These are phyloP conservation scores for Trichocladium uniseriatum DNA, from an alignment of 495 filamentous ascomycete genomes.

Conservation along the genomic window DNA sequence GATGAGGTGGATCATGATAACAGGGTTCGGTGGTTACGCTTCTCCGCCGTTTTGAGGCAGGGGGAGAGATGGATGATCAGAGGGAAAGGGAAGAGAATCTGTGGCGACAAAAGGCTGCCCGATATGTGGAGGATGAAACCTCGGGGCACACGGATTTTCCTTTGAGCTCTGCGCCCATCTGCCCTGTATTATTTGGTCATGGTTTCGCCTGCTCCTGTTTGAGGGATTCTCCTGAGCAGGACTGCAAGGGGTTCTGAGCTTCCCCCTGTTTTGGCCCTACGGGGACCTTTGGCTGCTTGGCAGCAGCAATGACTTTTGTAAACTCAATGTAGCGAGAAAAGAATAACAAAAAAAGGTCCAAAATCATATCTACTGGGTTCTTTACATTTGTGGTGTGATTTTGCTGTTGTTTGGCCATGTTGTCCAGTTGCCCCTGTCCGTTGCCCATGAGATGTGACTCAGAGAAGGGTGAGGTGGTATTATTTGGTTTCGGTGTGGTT, in stretches of 20 bases:
- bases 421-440: too few species aligned
- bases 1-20: not conserved
- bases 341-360: not conserved
- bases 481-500: too few species aligned
- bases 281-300: too few species aligned
- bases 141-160: not conserved
- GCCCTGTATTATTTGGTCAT: not conserved
- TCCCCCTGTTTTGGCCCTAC: not conserved
- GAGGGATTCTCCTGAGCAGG: not conserved
- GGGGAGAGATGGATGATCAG: constrained; percentile 5
- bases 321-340: not conserved
- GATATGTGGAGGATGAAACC: not conserved
- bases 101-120: not conserved
- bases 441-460: too few species aligned
- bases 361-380: not conserved
- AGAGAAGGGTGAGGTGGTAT: too few species aligned
- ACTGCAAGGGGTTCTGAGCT: not conserved
- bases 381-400: not conserved
- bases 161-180: constrained; percentile 3
- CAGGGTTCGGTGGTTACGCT: constrained; percentile 9
- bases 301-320: not conserved
- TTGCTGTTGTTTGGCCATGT: too few species aligned
- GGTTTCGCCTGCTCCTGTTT: not conserved
- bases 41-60: not conserved
- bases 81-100: not conserved